phyloP scores from a whole-genome alignment of 1,284 basidiomycete genomes.

The Leccinum insigne region DNA sequence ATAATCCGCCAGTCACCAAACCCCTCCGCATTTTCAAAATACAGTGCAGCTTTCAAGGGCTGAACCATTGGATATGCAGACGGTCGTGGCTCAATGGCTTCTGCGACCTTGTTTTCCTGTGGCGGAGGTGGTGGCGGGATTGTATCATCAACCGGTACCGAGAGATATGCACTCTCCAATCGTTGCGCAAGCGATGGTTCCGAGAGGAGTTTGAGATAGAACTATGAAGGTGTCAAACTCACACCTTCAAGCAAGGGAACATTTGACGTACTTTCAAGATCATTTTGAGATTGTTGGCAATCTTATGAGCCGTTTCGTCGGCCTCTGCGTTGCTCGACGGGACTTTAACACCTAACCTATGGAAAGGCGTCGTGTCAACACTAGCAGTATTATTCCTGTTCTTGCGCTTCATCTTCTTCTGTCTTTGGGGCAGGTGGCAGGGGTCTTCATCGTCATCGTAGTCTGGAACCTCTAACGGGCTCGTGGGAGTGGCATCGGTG shows the following conservation, averaged over 20 bases:
- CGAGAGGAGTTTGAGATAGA: constrained; percentile 22
- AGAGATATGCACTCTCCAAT: constrained; percentile 18
- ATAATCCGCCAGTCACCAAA: too few species aligned
- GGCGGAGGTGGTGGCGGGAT: background rate
- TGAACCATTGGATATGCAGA: too few species aligned
- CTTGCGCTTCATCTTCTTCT: constrained; percentile 19
- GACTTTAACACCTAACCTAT: constrained; percentile 21
- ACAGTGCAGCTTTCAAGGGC: too few species aligned
- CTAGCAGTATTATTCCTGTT: background rate
- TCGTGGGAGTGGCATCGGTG: background rate
- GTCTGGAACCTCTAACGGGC: constrained; percentile 1
- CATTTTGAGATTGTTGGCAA: constrained; percentile 27
- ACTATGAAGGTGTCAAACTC: constrained; percentile 16
- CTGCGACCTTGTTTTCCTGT: too few species aligned
- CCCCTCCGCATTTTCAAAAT: too few species aligned
- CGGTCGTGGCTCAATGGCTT: too few species aligned
- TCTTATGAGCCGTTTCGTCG: constrained; percentile 10
- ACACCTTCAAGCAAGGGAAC: background rate
- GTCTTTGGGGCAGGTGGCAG: constrained; percentile 12
- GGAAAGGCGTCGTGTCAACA: constrained; percentile 31
- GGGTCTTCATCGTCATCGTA: constrained; percentile 7
- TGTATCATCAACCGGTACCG: background rate
- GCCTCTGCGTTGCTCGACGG: constrained; percentile 31
- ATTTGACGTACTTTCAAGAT: constrained; percentile 31
- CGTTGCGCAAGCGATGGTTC: constrained; percentile 18